These are phyloP conservation scores for Flaveria sonorensis DNA, from an alignment of 129 eudicot species.

Conservation along the genomic window DNA sequence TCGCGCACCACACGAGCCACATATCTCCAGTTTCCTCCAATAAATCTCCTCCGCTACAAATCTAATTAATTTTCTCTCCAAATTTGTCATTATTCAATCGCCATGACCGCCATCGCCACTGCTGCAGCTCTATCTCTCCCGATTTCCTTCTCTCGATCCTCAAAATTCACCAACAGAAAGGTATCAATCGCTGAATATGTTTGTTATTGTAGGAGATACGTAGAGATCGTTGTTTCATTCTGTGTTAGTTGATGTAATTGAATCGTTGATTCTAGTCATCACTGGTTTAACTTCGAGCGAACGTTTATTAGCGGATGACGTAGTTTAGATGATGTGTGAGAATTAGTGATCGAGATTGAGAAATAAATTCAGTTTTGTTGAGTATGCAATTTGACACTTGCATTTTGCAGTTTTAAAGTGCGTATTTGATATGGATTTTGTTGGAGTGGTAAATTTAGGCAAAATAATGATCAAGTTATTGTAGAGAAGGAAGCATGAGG, in stretches of 20 bases:
- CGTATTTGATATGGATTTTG: not conserved
- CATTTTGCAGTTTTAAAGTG: not conserved
- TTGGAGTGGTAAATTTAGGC: not conserved
- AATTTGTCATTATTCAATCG: constrained; percentile 27
- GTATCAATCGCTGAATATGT: constrained; percentile 27
- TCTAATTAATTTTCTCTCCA: constrained; percentile 31
- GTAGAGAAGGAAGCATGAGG: not conserved
- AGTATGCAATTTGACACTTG: not conserved
- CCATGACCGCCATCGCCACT: constrained; percentile 90
- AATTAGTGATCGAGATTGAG: too few species aligned
- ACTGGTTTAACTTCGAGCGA: too few species aligned
- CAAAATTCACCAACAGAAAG: constrained; percentile 62
- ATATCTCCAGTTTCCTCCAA: constrained; percentile 48
- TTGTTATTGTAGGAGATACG: too few species aligned
- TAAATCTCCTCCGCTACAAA: constrained; percentile 39
- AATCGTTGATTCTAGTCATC: too few species aligned
- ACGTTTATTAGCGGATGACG: not conserved
- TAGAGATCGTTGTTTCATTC: too few species aligned
- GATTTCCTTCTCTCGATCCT: constrained; percentile 46
- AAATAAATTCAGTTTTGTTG: not conserved
- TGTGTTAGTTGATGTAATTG: too few species aligned
- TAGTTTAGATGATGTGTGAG: not conserved
- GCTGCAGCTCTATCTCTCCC: constrained; percentile 91
- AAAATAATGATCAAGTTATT: not conserved
- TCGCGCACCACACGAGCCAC: constrained; percentile 59